These are phyloP conservation scores for Berberis thunbergii DNA, from an alignment of 164 flowering plant species.

Conservation along the genomic window DNA sequence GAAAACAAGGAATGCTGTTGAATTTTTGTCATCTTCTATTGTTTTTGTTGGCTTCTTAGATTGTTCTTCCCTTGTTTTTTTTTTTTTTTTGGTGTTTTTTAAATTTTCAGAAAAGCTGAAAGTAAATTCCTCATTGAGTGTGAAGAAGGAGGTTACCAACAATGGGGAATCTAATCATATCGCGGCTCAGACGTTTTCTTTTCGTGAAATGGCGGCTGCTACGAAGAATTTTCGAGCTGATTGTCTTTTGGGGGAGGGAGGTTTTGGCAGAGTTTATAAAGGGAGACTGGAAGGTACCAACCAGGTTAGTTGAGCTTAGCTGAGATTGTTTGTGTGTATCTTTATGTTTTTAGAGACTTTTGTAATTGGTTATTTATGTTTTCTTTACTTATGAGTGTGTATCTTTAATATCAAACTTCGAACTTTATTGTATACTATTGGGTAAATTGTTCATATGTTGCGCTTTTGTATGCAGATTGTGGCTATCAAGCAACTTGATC, in stretches of 20 bases:
- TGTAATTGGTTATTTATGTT: too few relatives aligned
- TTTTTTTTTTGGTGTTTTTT: neutral
- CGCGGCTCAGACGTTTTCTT: slow-evolving; percentile 50
- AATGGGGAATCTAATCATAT: slow-evolving; percentile 29
- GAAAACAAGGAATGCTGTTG: too few relatives aligned
- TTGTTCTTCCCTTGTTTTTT: neutral
- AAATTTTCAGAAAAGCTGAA: slow-evolving; percentile 15
- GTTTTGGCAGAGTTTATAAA: slow-evolving; percentile 81
- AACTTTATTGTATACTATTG: neutral
- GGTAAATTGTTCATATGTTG: neutral
- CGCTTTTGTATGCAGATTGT: slow-evolving; percentile 43
- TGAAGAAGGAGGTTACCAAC: slow-evolving; percentile 22
- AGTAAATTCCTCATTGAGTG: slow-evolving; percentile 10
- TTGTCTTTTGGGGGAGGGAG: slow-evolving; percentile 77
- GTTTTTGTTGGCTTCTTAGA: neutral
- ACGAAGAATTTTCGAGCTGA: slow-evolving; percentile 60
- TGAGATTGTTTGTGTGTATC: neutral
- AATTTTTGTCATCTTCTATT: neutral
- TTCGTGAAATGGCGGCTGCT: slow-evolving; percentile 62
- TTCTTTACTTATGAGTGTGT: too few relatives aligned
- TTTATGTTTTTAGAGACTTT: neutral
- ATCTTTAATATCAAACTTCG: neutral
- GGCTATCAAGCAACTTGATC: slow-evolving; percentile 84
- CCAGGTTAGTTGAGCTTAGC: slow-evolving; percentile 31
- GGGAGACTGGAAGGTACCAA: slow-evolving; percentile 45